Evolutionary conservation across 306 rosid genomes (phyloP).

Genomic region (Luffa aegyptiaca): DNA sequence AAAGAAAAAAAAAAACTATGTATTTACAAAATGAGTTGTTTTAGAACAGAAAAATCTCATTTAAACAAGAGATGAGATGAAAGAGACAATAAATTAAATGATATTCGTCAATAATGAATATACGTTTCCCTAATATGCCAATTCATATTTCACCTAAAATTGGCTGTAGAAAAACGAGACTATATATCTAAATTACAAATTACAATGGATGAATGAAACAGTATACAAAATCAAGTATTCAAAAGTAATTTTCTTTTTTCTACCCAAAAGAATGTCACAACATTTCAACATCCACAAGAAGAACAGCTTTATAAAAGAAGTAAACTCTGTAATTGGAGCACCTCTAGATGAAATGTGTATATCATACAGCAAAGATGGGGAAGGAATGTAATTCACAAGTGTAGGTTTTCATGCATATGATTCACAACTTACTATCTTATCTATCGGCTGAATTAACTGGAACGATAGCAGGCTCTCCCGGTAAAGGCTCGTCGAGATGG

Average conservation of each 20-base stretch:
- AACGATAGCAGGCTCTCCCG: conserved; percentile 35
- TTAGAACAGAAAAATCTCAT: neutral
- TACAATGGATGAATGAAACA: neutral
- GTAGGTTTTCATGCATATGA: conserved; percentile 2
- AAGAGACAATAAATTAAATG: neutral
- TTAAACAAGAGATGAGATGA: neutral
- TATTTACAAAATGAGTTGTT: neutral
- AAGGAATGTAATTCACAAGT: conserved; percentile 9
- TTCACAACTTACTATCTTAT: conserved; percentile 19
- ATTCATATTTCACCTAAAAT: neutral
- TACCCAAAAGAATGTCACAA: neutral
- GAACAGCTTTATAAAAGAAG: neutral
- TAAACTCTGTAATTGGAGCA: conserved; percentile 12
- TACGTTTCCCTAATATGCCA: neutral
- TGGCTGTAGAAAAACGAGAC: neutral
- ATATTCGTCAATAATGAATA: neutral
- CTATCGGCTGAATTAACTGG: conserved; percentile 40
- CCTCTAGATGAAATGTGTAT: neutral
- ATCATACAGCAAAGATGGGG: conserved; percentile 10
- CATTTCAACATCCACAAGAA: conserved; percentile 1
- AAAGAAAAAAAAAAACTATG: neutral
- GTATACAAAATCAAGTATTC: neutral
- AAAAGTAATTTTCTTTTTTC: neutral
- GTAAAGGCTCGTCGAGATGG: conserved; percentile 38
- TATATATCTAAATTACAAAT: neutral